Evolutionary conservation across 352 stramenopile genomes (phyloP).

Genomic region (Stephanocyclus meneghinianus): DNA sequence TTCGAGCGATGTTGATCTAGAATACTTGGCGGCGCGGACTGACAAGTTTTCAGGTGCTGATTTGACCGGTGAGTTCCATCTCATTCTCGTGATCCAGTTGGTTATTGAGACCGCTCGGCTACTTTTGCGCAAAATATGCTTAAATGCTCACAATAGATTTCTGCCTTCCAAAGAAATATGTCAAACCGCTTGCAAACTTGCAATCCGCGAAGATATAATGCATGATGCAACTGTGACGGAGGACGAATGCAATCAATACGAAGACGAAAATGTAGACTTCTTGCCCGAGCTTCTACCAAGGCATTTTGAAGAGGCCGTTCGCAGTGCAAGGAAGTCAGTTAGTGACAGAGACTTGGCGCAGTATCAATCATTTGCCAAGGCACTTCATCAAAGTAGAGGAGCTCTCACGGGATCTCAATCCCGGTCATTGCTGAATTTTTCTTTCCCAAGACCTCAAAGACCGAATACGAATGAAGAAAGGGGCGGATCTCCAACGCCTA

Average conservation of each 20-base stretch:
- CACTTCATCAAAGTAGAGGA: constrained; percentile 92
- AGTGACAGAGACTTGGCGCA: constrained; percentile 95
- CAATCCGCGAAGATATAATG: constrained; percentile 83
- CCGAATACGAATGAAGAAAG: not conserved
- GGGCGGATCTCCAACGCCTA: not conserved
- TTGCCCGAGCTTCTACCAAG: constrained; percentile 91
- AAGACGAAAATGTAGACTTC: constrained; percentile 92
- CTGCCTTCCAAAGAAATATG: constrained; percentile 35
- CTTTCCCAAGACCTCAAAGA: constrained; percentile 83
- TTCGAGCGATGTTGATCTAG: constrained; percentile 77
- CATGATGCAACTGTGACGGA: constrained; percentile 40
- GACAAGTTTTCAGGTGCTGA: constrained; percentile 85
- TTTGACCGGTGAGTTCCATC: constrained; percentile 65
- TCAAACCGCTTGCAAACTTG: constrained; percentile 85
- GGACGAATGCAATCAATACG: constrained; percentile 85
- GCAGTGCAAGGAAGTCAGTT: constrained; percentile 94
- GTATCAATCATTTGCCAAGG: constrained; percentile 89
- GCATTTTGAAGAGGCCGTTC: constrained; percentile 98
- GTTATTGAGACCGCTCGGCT: not conserved
- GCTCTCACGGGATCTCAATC: constrained; percentile 87
- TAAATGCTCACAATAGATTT: not conserved
- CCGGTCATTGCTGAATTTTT: constrained; percentile 90
- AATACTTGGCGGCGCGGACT: constrained; percentile 80
- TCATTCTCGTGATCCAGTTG: not conserved
- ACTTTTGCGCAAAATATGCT: not conserved